Evolutionary conservation across 2,329 filamentous ascomycete species (phyloP), one percentile per base, ranked within the genome.

Genomic region (Tolypocladium amazonense): DNA sequence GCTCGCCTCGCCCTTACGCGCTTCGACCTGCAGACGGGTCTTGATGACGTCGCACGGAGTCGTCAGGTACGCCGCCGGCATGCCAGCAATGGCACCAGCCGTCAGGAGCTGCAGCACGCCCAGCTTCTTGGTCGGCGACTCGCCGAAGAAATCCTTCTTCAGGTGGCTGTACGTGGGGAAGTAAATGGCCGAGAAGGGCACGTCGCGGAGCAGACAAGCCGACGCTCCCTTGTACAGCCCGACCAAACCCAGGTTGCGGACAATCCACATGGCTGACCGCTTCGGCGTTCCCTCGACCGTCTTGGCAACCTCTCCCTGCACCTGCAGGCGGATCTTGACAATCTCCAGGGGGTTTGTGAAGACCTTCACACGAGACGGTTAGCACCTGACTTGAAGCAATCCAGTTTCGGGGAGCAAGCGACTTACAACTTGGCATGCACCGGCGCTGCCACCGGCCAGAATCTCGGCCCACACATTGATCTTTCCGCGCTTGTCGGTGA

Each of bases 21-120:
- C 92, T 76, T 99, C 94, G 61, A 99, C 94, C 75, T 99, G 94
- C 62, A 99, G 82, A 72, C 94, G 89, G 3, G 94, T 99, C 83
- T 99, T 99, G 87, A 99, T 97, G 63, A 99, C 94, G 71, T 99
- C 94, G 79, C 90, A 97, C 0, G 94, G 94, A 2, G 94, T 99
- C 30, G 94, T 99, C 63, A 99, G 82, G 78, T 99, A 99, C 9
- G 90, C 90, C 6, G 90, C 90, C 7, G 90, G 90, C 89, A 94
- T 94, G 76, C 90, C 90, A 38, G 90, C 90, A 65, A 99, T 97
- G 61, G 94, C 94, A 78, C 94, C 94, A 9, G 94, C 92, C 25
- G 90, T 94, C 63, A 99, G 83, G 60, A 99, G 88, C 77, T 97
- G 93, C 45, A 96, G 62, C 56, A 99, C 83, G 57, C 93, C 90